phyloP scores from a whole-genome alignment of 768 basidiomycete species.

The Leccinum truebloodii region DNA sequence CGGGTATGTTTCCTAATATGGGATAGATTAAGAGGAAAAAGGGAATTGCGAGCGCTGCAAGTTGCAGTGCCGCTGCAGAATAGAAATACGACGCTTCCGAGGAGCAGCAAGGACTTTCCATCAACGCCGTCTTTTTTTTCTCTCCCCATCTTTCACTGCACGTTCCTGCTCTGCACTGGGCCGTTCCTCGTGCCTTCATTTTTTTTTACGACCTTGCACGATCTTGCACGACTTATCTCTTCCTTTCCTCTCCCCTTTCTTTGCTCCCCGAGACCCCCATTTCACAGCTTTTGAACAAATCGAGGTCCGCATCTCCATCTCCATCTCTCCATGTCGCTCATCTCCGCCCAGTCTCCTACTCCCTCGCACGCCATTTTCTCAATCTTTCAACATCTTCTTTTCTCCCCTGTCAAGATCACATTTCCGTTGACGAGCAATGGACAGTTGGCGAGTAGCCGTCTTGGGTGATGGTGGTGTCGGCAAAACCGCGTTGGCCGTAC shows the following conservation, averaged over 20 bases:
- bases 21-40: conserved; percentile 21
- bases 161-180: conserved; percentile 29
- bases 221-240: conserved; percentile 63
- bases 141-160: conserved; percentile 24
- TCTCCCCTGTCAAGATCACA: conserved; percentile 19
- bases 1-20: conserved; percentile 5
- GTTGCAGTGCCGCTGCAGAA: conserved; percentile 29
- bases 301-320: conserved; percentile 30
- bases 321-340: conserved; percentile 24
- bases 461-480: conserved; percentile 97
- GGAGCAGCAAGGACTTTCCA: conserved; percentile 32
- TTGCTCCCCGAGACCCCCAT: conserved; percentile 30
- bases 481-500: conserved; percentile 94
- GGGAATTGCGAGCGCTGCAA: background rate
- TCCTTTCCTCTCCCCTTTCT: conserved; percentile 40
- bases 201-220: conserved; percentile 62
- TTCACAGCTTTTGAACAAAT: conserved; percentile 34
- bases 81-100: conserved; percentile 37
- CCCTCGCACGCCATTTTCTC: conserved; percentile 27
- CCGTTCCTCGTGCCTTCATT: conserved; percentile 36
- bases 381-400: conserved; percentile 26
- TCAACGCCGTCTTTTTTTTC: conserved; percentile 35
- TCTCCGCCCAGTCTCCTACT: conserved; percentile 14
- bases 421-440: conserved; percentile 55
- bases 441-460: conserved; percentile 94